Evolutionary conservation across 2,329 filamentous ascomycete genomes (phyloP).

Genomic region (Periconia sp.): DNA sequence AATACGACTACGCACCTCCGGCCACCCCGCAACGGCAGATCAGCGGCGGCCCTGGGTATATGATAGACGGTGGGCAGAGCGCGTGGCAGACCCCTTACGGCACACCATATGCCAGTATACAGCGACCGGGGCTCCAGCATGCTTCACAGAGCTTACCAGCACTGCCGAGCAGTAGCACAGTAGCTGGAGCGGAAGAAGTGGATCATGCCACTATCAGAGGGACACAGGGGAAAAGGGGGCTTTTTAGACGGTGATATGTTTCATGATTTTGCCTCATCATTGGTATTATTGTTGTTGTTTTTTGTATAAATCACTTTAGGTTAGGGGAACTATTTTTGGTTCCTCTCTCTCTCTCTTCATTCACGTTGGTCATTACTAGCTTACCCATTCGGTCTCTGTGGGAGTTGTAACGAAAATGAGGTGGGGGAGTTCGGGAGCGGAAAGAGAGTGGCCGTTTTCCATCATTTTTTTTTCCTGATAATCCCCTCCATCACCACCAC

Average conservation of each 20-base stretch:
- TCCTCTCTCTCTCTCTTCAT: neutral
- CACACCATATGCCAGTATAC: constrained; percentile 27
- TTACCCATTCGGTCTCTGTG: neutral
- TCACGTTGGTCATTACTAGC: neutral
- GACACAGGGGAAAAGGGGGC: neutral
- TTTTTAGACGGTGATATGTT: neutral
- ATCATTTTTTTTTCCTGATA: too few relatives aligned
- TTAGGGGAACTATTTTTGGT: neutral
- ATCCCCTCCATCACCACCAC: too few relatives aligned
- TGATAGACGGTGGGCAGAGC: constrained; percentile 15
- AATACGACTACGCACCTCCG: constrained; percentile 27
- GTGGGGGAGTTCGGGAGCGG: too few relatives aligned
- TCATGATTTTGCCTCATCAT: neutral
- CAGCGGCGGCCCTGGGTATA: constrained; percentile 22
- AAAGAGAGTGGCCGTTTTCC: too few relatives aligned
- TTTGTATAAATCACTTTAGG: neutral
- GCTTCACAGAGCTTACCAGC: constrained; percentile 33
- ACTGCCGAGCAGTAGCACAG: constrained; percentile 10
- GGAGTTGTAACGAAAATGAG: too few relatives aligned
- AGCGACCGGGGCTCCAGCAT: constrained; percentile 21
- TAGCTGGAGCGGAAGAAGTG: neutral
- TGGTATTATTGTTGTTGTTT: too few relatives aligned
- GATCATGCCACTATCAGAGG: neutral
- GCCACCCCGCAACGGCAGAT: constrained; percentile 34
- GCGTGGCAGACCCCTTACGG: constrained; percentile 26